Percentiles rank a stretch among this genome's conserved stretches.
These are phyloP conservation scores for Ilyonectria robusta DNA, from an alignment of 2,329 filamentous ascomycete species.

Conservation along the genomic window DNA sequence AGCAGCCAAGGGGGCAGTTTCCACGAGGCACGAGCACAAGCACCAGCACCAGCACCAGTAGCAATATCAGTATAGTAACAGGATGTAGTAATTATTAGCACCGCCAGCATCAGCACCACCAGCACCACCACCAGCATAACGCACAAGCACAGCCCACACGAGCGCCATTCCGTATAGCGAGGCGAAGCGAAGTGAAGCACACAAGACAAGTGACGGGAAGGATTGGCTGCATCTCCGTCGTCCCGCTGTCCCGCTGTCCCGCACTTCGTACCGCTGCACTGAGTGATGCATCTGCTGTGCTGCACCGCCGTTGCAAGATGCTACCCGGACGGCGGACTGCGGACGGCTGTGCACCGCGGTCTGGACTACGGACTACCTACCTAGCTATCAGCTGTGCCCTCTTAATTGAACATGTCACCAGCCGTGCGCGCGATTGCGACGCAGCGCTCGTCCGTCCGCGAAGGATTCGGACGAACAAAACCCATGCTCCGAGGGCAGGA, in stretches of 20 bases:
- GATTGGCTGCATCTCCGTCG: neutral
- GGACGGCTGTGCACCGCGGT: neutral
- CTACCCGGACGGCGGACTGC: neutral
- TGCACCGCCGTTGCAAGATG: constrained; percentile 1
- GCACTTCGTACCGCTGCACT: too few species aligned
- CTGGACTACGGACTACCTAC: neutral
- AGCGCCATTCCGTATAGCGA: constrained; percentile 20
- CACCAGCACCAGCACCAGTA: neutral
- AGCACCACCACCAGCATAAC: neutral
- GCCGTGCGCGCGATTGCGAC: constrained; percentile 15
- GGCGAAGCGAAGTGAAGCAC: constrained; percentile 17
- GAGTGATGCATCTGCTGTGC: neutral
- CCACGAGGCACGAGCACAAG: neutral
- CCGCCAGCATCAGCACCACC: neutral
- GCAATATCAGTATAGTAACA: neutral
- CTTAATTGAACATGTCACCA: neutral
- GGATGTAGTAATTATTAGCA: neutral
- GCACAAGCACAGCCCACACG: neutral
- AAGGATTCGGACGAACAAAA: constrained; percentile 16
- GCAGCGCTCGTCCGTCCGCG: constrained; percentile 17
- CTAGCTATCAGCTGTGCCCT: neutral
- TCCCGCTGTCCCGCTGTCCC: neutral
- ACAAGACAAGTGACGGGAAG: neutral
- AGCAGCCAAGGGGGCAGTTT: constrained; percentile 3
- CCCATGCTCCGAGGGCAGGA: constrained; percentile 3